Evolutionary conservation across 2,329 filamentous ascomycete species (phyloP), one percentile per base, ranked within the genome.

Genomic region (Lithohypha guttulata): DNA sequence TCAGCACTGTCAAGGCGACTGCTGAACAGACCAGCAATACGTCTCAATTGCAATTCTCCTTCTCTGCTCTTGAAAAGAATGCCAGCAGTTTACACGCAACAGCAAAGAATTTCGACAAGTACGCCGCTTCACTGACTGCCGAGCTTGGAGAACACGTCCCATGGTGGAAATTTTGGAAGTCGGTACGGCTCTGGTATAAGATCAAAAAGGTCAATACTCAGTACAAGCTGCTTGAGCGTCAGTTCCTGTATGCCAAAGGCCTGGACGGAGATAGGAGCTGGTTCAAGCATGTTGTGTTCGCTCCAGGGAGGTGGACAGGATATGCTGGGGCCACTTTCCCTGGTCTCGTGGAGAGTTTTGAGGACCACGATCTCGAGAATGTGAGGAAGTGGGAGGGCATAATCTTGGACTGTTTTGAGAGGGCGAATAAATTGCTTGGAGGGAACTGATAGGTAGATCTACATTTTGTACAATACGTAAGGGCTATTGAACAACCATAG

Each of bases 231-330:
- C 63, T 96, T 1, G 89, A 96, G 59, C 70, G 86, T 11, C 69
- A 78, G 35, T 94, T 95, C 59, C 53, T 95, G 46, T 81, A 84
- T 52, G 62, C 75, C 3, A 68, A 71, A 2, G 89, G 89, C 1
- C 62, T 96, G 14, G 87, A 94, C 56, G 76, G 77, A 1, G 20
- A 46, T n/a, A 68, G 89, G 43, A 66, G 67, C 17, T 95, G 86
- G 86, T 96, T 89, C 66, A 95, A 95, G 65, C 89, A 95, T 54
- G 81, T 94, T 2, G 81, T 95, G 1, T 95, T 93, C 60, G 87
- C 87, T 1, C 87, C 87, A 0, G 87, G 87, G 0, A 59, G 89
- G 33, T 93, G 86, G 85, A 94, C 85, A 0, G 87, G 87, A 0
- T 95, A 95, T 59, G 68, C 85, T 0, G 87, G 86, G 2, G 76